A percentile compares a stretch with the other conserved stretches of the same genome.
Evolutionary conservation across 2,329 filamentous ascomycete species (phyloP).

Genomic region (Sporothrix phasma): DNA sequence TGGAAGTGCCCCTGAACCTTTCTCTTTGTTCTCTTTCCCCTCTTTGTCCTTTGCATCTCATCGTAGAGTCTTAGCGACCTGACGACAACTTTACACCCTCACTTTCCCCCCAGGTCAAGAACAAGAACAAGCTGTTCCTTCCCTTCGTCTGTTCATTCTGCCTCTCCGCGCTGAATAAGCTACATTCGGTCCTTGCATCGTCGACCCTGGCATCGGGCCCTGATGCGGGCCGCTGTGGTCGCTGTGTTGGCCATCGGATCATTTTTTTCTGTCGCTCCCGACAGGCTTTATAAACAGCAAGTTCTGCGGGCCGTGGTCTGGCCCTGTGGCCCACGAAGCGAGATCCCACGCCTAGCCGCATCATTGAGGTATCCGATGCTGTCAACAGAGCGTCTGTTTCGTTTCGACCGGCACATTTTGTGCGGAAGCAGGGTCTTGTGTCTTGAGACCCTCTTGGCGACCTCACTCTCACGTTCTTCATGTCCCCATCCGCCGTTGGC

Average conservation of each 20-base stretch:
- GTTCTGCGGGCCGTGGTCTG: background rate
- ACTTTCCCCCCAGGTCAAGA: background rate
- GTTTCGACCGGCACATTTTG: slow-evolving; percentile 11
- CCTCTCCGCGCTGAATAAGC: slow-evolving; percentile 7
- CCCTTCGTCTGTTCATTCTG: background rate
- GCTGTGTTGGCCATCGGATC: slow-evolving; percentile 8
- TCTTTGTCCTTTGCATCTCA: background rate
- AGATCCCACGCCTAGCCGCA: background rate
- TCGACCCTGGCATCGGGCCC: background rate
- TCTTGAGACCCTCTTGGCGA: background rate
- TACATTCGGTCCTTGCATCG: slow-evolving; percentile 9
- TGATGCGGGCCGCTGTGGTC: slow-evolving; percentile 3
- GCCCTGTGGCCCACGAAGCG: background rate
- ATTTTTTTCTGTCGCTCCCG: background rate
- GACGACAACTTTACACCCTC: background rate
- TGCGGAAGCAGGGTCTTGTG: background rate
- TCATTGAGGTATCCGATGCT: slow-evolving; percentile 7
- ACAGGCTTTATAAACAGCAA: background rate
- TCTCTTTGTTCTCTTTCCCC: background rate
- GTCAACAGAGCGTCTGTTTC: slow-evolving; percentile 19
- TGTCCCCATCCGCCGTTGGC: too few species aligned
- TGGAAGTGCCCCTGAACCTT: background rate
- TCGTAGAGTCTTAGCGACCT: too few species aligned
- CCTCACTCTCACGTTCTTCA: background rate
- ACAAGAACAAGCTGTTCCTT: background rate